phyloP scores from a whole-genome alignment of 108 stramenopile genomes.

The Conticribra weissflogii region DNA sequence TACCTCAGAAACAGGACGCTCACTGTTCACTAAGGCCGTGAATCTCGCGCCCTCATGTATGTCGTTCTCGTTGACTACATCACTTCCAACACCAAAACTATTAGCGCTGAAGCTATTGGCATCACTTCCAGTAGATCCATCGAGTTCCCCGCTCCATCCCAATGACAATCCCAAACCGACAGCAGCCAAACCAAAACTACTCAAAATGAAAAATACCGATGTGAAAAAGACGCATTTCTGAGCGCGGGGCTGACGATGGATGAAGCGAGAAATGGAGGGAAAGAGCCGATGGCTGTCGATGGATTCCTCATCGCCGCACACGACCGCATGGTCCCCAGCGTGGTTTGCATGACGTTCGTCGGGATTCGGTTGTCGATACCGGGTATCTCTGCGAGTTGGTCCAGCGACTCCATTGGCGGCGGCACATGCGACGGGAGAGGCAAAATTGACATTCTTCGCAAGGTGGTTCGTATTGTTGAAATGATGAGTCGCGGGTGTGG shows the following conservation, averaged over 20 bases:
- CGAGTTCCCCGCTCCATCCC: not conserved
- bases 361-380: not conserved
- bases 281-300: not conserved
- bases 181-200: slow-evolving; percentile 11
- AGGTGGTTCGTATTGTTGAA: not conserved
- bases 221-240: slow-evolving; percentile 1
- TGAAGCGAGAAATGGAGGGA: not conserved
- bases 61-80: too few species aligned
- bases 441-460: not conserved
- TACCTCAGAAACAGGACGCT: not conserved
- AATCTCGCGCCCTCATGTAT: too few species aligned
- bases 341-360: not conserved
- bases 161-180: slow-evolving; percentile 4
- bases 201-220: slow-evolving; percentile 5
- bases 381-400: not conserved
- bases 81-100: not conserved
- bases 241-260: not conserved
- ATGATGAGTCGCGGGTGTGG: not conserved
- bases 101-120: too few species aligned
- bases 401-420: too few species aligned
- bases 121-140: too few species aligned
- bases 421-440: not conserved
- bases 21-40: too few species aligned
- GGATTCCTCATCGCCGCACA: not conserved
- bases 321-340: not conserved